Conservation (phyloP, 352 stramenopile genomes). For the Hyphochytrium catenoides region DNA sequence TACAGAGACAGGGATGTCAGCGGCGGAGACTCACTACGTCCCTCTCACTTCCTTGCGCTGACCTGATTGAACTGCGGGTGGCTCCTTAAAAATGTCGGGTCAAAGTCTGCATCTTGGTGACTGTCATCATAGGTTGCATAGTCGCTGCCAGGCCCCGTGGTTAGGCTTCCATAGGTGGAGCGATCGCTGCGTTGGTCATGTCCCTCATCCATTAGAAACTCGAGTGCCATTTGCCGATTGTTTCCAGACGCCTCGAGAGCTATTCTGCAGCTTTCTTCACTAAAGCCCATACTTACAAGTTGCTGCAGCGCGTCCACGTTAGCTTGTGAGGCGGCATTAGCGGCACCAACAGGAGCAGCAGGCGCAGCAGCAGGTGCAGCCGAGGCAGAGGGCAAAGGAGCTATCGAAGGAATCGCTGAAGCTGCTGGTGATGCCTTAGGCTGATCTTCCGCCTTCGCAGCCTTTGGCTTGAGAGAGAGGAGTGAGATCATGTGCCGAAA, state of each 20-base stretch:
- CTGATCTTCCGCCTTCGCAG: slow-evolving; percentile 13
- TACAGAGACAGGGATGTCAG: too few species aligned
- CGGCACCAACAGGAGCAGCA: slow-evolving; percentile 5
- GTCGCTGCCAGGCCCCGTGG: too few species aligned
- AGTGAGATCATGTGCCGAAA: slow-evolving; percentile 3
- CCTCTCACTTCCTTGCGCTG: too few species aligned
- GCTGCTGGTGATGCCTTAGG: slow-evolving; percentile 11
- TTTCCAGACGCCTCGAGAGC: slow-evolving; percentile 34
- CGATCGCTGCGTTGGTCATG: too few species aligned
- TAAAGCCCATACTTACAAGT: slow-evolving; percentile 44
- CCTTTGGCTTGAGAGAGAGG: slow-evolving; percentile 10
- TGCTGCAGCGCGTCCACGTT: slow-evolving; percentile 20
- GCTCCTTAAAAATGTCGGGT: too few species aligned
- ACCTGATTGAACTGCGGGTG: too few species aligned
- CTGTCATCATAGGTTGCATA: too few species aligned
- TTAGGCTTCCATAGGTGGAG: too few species aligned
- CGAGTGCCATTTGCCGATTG: slow-evolving; percentile 50
- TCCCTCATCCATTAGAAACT: slow-evolving; percentile 67
- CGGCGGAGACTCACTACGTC: too few species aligned
- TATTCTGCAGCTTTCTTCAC: slow-evolving; percentile 26
- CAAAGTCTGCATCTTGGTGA: too few species aligned
- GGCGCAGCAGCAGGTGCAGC: slow-evolving; percentile 10
- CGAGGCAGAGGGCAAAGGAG: too few species aligned
- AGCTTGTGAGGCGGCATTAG: slow-evolving; percentile 9
- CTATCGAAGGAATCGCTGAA: too few species aligned